These are phyloP conservation scores for Penicillium expansum DNA, from an alignment of 2,329 filamentous ascomycete species.

Conservation along the genomic window DNA sequence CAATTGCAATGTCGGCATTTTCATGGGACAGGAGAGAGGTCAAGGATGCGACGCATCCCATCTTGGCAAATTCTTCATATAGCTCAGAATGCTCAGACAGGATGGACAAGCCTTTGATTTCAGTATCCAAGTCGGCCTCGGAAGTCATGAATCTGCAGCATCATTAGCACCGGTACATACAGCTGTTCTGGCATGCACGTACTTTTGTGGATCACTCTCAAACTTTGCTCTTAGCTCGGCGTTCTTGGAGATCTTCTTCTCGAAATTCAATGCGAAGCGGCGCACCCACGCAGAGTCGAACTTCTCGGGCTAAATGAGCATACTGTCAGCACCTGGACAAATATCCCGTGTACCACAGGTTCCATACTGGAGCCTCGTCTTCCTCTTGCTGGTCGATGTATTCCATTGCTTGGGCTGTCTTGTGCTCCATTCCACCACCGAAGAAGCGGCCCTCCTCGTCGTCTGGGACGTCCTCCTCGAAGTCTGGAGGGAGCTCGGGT, in stretches of 20 bases:
- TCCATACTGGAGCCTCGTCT: slow-evolving; percentile 46
- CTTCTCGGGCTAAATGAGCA: slow-evolving; percentile 58
- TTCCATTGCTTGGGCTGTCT: slow-evolving; percentile 80
- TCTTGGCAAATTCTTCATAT: slow-evolving; percentile 74
- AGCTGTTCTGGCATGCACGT: slow-evolving; percentile 16
- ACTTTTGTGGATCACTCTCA: slow-evolving; percentile 74
- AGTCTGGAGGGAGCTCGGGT: slow-evolving; percentile 56
- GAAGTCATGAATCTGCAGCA: slow-evolving; percentile 64
- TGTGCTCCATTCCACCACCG: slow-evolving; percentile 78
- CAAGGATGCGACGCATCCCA: slow-evolving; percentile 70
- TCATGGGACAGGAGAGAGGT: slow-evolving; percentile 86
- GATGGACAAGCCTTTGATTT: slow-evolving; percentile 82
- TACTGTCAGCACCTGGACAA: slow-evolving; percentile 21
- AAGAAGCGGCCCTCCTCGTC: slow-evolving; percentile 96
- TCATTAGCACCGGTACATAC: slow-evolving; percentile 18
- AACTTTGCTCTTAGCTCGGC: slow-evolving; percentile 83
- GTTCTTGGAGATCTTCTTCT: slow-evolving; percentile 88
- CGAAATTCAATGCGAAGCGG: slow-evolving; percentile 76
- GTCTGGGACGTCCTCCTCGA: slow-evolving; percentile 60
- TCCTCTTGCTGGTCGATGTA: slow-evolving; percentile 72
- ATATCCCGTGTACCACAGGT: neutral
- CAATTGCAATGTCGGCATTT: slow-evolving; percentile 95
- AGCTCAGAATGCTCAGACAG: slow-evolving; percentile 82
- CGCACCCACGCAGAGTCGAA: slow-evolving; percentile 83
- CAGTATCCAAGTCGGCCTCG: slow-evolving; percentile 85